Conservation (phyloP, 1,284 basidiomycete genomes). For the Vanrija sp. region DNA sequence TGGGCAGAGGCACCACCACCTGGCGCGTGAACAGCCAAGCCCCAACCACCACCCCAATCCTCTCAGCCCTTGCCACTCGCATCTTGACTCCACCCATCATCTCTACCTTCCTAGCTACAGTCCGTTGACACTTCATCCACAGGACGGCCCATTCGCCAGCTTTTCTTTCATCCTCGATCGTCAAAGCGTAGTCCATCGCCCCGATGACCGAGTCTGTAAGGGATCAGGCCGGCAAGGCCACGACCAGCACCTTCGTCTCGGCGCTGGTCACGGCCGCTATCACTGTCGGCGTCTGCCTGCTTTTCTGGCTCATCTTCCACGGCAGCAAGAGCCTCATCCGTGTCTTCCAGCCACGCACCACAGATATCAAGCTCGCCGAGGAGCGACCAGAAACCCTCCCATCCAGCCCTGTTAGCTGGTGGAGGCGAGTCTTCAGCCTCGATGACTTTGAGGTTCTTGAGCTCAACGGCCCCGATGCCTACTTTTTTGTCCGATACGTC, state of each 20-base stretch:
- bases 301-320: constrained; percentile 39
- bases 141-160: background rate
- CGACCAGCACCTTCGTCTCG: constrained; percentile 42
- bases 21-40: background rate
- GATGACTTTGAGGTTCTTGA: constrained; percentile 44
- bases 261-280: constrained; percentile 44
- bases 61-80: background rate
- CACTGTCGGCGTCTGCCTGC: constrained; percentile 35
- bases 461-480: constrained; percentile 87
- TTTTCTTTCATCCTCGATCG: background rate
- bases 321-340: constrained; percentile 24
- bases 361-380: constrained; percentile 32
- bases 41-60: background rate
- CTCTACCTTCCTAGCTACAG: too few species aligned
- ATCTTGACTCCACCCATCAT: too few species aligned
- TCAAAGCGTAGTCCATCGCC: background rate
- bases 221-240: constrained; percentile 1
- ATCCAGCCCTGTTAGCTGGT: constrained; percentile 27
- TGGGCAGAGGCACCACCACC: too few species aligned
- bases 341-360: constrained; percentile 43
- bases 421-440: constrained; percentile 35
- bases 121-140: too few species aligned
- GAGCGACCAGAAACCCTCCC: constrained; percentile 28
- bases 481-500: constrained; percentile 79
- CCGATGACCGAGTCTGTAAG: background rate